phyloP scores from a whole-genome alignment of 2,329 filamentous ascomycete genomes.

The Hypomyces perniciosus region DNA sequence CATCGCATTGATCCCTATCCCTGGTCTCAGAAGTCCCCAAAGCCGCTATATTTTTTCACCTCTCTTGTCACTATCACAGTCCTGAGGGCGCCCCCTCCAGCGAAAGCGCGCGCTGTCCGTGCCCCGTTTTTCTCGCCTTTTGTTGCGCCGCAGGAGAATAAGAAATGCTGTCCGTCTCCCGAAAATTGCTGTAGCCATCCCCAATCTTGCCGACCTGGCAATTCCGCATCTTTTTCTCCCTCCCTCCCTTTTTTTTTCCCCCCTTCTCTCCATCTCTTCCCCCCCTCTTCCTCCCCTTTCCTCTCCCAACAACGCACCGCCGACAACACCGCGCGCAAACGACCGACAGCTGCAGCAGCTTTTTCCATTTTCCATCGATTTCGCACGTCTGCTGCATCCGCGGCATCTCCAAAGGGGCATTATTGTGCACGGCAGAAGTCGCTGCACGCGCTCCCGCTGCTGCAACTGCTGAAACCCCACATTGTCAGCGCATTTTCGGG shows the following conservation, averaged over 20 bases:
- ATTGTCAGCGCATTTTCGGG: conserved; percentile 18
- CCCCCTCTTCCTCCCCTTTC: conserved; percentile 20
- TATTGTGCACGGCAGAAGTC: conserved; percentile 28
- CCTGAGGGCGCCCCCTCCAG: not conserved
- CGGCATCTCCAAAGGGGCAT: conserved; percentile 31
- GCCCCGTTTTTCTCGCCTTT: conserved; percentile 14
- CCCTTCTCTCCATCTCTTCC: conserved; percentile 19
- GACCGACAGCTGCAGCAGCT: conserved; percentile 21
- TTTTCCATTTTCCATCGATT: conserved; percentile 33
- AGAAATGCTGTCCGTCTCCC: conserved; percentile 9
- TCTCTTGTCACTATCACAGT: not conserved
- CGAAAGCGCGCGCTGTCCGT: conserved; percentile 10
- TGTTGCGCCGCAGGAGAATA: conserved; percentile 6
- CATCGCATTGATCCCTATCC: not conserved
- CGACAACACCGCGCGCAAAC: conserved; percentile 25
- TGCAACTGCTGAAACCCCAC: conserved; percentile 20
- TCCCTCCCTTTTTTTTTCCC: conserved; percentile 18
- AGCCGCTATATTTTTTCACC: not conserved
- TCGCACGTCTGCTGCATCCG: conserved; percentile 27
- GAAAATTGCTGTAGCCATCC: conserved; percentile 21
- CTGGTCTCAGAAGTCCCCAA: not conserved
- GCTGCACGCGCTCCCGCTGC: conserved; percentile 24
- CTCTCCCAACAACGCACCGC: conserved; percentile 2
- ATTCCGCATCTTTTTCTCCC: conserved; percentile 20
- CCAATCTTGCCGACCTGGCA: conserved; percentile 17